These are phyloP conservation scores for Ophiocytium majus DNA, from an alignment of 352 stramenopile genomes.

Conservation along the genomic window DNA sequence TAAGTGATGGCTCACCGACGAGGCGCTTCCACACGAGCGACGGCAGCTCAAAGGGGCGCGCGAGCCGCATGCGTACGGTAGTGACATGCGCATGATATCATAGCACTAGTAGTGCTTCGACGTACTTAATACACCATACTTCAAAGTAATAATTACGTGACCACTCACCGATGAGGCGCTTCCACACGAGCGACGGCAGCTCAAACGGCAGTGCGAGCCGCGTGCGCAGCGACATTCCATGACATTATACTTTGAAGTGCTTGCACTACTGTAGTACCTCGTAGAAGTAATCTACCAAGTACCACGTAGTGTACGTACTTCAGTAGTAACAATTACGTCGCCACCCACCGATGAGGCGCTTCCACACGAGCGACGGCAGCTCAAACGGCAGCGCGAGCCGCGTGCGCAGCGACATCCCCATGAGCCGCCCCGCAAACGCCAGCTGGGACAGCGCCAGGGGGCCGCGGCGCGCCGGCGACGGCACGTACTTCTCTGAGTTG, in stretches of 20 bases:
- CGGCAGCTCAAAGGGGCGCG: constrained; percentile 61
- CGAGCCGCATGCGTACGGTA: constrained; percentile 59
- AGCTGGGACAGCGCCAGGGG: constrained; percentile 60
- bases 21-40: constrained; percentile 61
- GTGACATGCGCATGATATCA: too few species aligned
- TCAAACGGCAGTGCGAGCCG: constrained; percentile 60
- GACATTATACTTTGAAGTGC: too few species aligned
- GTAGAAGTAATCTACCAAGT: too few species aligned
- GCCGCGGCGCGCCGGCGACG: constrained; percentile 41
- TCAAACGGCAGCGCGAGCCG: constrained; percentile 60
- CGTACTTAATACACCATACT: too few species aligned
- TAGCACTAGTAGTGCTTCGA: too few species aligned
- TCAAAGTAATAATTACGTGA: too few species aligned
- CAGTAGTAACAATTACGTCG: too few species aligned
- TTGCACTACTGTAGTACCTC: too few species aligned
- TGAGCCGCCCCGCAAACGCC: constrained; percentile 61
- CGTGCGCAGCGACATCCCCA: constrained; percentile 60
- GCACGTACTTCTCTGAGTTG: constrained; percentile 63
- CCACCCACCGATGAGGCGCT: constrained; percentile 54
- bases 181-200: constrained; percentile 61
- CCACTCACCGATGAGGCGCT: constrained; percentile 53
- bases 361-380: constrained; percentile 61
- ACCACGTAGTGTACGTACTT: not conserved
- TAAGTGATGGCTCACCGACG: too few species aligned
- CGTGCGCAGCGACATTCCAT: too few species aligned